Evolutionary conservation across 352 stramenopile species (phyloP).

Genomic region (Halophytophthora polymorphica): DNA sequence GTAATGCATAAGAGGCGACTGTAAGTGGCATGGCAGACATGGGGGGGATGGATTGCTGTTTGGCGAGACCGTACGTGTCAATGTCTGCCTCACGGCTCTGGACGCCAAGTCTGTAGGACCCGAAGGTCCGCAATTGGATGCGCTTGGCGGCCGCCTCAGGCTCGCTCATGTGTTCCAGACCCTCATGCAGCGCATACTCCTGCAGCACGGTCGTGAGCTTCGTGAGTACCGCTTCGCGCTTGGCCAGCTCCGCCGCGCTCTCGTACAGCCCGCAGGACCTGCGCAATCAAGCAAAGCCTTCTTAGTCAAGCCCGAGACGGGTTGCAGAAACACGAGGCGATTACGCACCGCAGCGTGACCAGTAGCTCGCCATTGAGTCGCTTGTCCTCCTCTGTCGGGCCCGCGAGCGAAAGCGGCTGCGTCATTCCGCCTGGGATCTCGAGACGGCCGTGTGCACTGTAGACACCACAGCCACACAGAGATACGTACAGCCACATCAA

Average conservation of each 20-base stretch:
- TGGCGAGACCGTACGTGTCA: conserved; percentile 51
- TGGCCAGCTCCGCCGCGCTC: conserved; percentile 53
- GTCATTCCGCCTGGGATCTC: conserved; percentile 29
- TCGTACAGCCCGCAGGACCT: conserved; percentile 76
- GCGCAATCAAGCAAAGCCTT: background rate
- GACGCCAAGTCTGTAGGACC: conserved; percentile 86
- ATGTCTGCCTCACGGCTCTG: conserved; percentile 86
- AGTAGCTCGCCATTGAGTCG: conserved; percentile 66
- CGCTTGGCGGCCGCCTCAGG: conserved; percentile 29
- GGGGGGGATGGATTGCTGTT: background rate
- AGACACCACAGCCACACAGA: too few species aligned
- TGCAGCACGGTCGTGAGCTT: conserved; percentile 64
- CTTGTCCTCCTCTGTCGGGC: conserved; percentile 60
- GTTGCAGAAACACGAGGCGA: background rate
- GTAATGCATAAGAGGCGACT: conserved; percentile 2
- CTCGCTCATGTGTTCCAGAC: conserved; percentile 40
- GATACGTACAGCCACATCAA: too few species aligned
- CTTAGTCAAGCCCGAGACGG: conserved; percentile 2
- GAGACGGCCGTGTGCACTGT: too few species aligned
- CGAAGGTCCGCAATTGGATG: conserved; percentile 88
- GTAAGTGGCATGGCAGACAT: background rate
- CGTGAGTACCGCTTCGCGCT: conserved; percentile 61
- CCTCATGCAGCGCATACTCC: conserved; percentile 80
- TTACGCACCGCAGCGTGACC: conserved; percentile 48
- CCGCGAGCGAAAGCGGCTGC: conserved; percentile 69